Conservation (phyloP, 306 rosid genomes). For the Elaeagnus macrophylla region DNA sequence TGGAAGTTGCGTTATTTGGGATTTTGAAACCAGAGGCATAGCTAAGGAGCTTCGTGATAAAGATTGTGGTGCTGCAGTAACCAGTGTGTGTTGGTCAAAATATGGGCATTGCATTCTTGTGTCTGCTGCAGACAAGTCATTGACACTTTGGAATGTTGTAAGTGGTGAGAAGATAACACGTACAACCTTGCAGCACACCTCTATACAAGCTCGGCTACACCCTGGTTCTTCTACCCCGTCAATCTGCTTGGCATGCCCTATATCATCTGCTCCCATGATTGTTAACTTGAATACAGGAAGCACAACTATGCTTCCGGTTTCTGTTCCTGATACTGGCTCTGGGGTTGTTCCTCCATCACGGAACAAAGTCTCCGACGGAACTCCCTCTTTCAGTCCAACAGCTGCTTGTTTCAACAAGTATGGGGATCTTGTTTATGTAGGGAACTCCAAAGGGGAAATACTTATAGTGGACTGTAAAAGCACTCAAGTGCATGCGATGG, state of each 20-base stretch:
- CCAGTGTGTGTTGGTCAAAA: constrained; percentile 65
- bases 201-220: constrained; percentile 81
- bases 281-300: constrained; percentile 69
- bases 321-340: constrained; percentile 42
- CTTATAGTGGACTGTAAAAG: constrained; percentile 55
- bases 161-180: constrained; percentile 61
- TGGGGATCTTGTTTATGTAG: constrained; percentile 77
- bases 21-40: constrained; percentile 89
- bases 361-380: constrained; percentile 64
- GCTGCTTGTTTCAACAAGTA: constrained; percentile 87
- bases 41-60: constrained; percentile 75
- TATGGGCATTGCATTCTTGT: constrained; percentile 63
- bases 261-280: constrained; percentile 85
- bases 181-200: constrained; percentile 60
- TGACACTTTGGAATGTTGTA: constrained; percentile 72
- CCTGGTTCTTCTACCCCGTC: constrained; percentile 84
- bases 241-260: constrained; percentile 87
- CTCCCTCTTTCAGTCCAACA: constrained; percentile 69
- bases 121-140: constrained; percentile 85
- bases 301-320: constrained; percentile 61
- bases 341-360: constrained; percentile 51
- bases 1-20: constrained; percentile 92
- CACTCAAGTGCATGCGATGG: constrained; percentile 50
- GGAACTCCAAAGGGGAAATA: constrained; percentile 97
- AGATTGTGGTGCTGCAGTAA: constrained; percentile 61